Evolutionary conservation across 441 rosid species (phyloP).

Genomic region (Rhodomyrtus psidioides): DNA sequence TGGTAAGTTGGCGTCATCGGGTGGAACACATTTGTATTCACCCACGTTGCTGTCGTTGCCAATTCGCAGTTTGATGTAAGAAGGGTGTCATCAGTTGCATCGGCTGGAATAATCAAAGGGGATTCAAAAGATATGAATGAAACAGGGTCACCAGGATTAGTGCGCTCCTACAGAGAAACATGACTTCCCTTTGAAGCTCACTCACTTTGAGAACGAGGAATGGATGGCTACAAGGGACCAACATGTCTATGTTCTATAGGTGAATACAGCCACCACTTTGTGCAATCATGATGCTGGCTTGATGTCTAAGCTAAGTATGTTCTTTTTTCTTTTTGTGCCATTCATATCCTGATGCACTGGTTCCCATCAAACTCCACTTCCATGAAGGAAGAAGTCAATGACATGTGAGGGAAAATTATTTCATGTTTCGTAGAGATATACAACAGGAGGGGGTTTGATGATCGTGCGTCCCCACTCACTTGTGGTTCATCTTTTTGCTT

Average conservation of each 20-base stretch:
- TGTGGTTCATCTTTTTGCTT: neutral
- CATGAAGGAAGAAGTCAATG: neutral
- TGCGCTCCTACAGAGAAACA: neutral
- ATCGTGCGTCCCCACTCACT: neutral
- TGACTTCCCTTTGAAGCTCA: neutral
- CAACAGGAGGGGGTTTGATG: neutral
- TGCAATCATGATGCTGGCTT: constrained; percentile 9
- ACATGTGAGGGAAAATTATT: neutral
- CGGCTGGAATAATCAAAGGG: neutral
- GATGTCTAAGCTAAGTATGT: constrained; percentile 15
- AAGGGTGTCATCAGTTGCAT: neutral
- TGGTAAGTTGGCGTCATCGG: neutral
- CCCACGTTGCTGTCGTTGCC: neutral
- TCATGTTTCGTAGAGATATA: neutral
- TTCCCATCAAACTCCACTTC: neutral
- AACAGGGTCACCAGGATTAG: neutral
- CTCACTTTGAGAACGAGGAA: neutral
- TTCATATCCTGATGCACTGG: neutral
- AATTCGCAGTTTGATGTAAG: neutral
- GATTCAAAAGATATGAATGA: no score
- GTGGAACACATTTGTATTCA: neutral
- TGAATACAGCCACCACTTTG: neutral
- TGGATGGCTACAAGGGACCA: neutral
- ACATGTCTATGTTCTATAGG: neutral
- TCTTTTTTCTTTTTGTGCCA: neutral